A percentile compares a stretch with the other conserved stretches of the same genome.
phyloP scores from a whole-genome alignment of 148 eudicot species.

The Nyssa sinensis region DNA sequence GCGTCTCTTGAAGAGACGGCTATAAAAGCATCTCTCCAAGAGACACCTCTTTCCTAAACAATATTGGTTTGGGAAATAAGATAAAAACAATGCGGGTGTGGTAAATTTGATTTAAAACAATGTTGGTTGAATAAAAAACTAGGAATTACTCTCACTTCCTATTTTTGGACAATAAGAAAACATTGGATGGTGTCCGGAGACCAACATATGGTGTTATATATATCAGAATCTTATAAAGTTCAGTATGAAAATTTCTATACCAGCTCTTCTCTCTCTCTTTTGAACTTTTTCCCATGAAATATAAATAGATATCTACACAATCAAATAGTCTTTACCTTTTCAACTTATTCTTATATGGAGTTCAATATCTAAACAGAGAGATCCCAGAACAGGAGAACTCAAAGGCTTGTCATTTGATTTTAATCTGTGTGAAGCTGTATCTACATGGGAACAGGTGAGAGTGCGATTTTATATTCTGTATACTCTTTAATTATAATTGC shows the following conservation, averaged over 20 bases:
- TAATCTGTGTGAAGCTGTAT: constrained; percentile 94
- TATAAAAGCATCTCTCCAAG: too few species aligned
- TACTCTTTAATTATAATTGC: background rate
- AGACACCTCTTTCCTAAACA: too few species aligned
- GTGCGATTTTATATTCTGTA: constrained; percentile 5
- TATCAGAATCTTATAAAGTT: background rate
- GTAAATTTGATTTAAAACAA: too few species aligned
- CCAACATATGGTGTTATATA: background rate
- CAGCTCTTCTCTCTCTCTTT: too few species aligned
- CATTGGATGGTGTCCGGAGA: background rate
- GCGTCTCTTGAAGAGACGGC: too few species aligned
- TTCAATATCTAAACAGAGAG: constrained; percentile 57
- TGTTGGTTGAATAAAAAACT: too few species aligned
- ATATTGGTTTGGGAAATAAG: too few species aligned
- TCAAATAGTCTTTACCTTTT: constrained; percentile 2
- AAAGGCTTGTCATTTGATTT: constrained; percentile 76
- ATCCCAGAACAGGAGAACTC: constrained; percentile 78
- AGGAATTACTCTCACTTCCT: too few species aligned
- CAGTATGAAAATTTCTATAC: background rate
- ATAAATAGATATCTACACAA: background rate
- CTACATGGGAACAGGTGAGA: constrained; percentile 96
- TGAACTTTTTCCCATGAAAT: too few species aligned
- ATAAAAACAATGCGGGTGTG: too few species aligned
- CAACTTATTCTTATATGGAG: constrained; percentile 10
- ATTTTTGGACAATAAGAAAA: background rate